Base-by-base conservation (phyloP, 2,329 filamentous ascomycete genomes). In the Aureobasidium musti region DNA sequence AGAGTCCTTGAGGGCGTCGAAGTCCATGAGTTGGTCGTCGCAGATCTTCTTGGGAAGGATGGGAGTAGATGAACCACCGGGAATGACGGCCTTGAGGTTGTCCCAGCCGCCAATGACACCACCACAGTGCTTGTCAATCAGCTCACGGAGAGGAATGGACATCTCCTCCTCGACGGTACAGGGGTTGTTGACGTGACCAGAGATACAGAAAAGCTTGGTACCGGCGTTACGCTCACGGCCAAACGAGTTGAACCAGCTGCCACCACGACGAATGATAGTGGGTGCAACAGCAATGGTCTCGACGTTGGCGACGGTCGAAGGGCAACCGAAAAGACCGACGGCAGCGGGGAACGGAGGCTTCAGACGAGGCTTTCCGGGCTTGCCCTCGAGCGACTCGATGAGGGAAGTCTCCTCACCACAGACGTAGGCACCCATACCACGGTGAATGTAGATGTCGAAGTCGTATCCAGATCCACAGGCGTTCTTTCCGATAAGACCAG, bases 111-210 rank as follows among this genome's bases (percentile, higher is more conserved):
- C 95, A 74, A 88, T 89, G 63, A 99, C 95, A 79, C 95, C 95
- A 78, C 95, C 95, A 77, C 95, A 98, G 86, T 99, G 95, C 83
- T 92, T 95, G 70, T 99, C 95, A 74, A 99, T 98, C 70, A 99
- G 87, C 80, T 99, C 95, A 52, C 91, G 89, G 68, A 99, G 87
- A 50, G 95, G 90, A 72, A 99, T 99, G 63, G 91, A 96, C 95
- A 99, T 99, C 82, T 99, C 95, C 82, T 99, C 95, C 80, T 99
- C 95, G 68, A 99, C 95, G 0, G 95, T 98, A 79, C 87, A 92
- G 65, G 95, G 95, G 83, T 98, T 96, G 86, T 99, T 99, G 82
- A 99, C 95, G 79, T 98, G 92, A 33, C 95, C 95, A 65, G 94
- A 98, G 78, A 99, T 98, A 80, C 93, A 97, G 84, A 90, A 99